phyloP scores from a whole-genome alignment of 768 basidiomycete species.

The Guyanaporus albipodus region DNA sequence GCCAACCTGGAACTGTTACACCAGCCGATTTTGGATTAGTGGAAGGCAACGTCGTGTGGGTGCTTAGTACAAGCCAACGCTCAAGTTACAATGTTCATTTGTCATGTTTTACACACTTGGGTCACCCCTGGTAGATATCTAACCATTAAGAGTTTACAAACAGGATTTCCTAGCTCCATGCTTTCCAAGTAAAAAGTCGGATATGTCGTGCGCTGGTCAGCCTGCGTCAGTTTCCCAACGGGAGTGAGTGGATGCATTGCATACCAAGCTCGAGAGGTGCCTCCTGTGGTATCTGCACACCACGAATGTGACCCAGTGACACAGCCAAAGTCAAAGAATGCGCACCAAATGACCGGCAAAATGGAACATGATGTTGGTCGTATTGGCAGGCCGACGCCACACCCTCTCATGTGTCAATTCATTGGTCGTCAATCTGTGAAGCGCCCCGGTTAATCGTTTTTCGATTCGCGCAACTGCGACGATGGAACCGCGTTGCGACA shows the following conservation, averaged over 20 bases:
- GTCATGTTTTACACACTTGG: no score
- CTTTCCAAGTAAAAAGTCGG: slow-evolving; percentile 21
- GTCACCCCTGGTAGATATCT: no score
- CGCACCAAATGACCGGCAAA: slow-evolving; percentile 29
- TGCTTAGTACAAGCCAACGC: no score
- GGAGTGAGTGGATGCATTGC: background rate
- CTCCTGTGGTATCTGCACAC: slow-evolving; percentile 26
- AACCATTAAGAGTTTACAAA: no score
- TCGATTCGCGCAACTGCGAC: no score
- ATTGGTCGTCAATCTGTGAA: slow-evolving; percentile 14
- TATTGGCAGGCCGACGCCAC: slow-evolving; percentile 29
- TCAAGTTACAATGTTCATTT: no score
- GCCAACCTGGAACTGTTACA: no score
- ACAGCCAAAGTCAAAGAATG: background rate
- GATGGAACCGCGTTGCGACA: background rate
- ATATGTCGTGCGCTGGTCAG: slow-evolving; percentile 22
- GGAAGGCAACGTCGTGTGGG: no score
- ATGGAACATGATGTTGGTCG: slow-evolving; percentile 28
- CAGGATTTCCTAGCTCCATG: slow-evolving; percentile 2
- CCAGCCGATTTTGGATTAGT: no score
- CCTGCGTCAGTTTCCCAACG: background rate
- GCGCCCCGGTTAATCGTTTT: no score
- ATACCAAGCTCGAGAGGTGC: slow-evolving; percentile 29
- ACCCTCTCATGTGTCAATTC: slow-evolving; percentile 18
- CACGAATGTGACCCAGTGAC: background rate